Conservation (phyloP, 2,329 filamentous ascomycete genomes). For the Pestalotiopsis sp. region DNA sequence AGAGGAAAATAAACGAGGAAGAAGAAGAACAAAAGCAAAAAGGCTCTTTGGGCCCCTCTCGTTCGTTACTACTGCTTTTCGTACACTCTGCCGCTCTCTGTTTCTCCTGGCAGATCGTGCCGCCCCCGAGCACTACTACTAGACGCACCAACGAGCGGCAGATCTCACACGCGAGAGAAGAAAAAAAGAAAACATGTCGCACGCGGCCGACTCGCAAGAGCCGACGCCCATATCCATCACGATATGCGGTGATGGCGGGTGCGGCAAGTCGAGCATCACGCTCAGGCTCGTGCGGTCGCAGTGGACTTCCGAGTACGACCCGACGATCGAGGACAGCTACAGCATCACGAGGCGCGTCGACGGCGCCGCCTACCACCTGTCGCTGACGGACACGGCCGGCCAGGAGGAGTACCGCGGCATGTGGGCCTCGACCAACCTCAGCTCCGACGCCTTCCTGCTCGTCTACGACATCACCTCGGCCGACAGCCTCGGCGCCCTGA, state of each 20-base stretch:
- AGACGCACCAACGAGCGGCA: neutral
- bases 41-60: neutral
- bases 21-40: neutral
- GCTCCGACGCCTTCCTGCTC: conserved; percentile 80
- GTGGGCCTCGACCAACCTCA: conserved; percentile 79
- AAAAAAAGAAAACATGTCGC: conserved; percentile 13
- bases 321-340: conserved; percentile 84
- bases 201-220: conserved; percentile 30
- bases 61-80: neutral
- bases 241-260: conserved; percentile 84
- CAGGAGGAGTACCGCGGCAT: conserved; percentile 89
- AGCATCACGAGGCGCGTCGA: conserved; percentile 80
- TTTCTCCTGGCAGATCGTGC: neutral
- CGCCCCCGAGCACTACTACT: neutral
- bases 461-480: conserved; percentile 84
- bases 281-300: conserved; percentile 79
- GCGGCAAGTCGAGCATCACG: conserved; percentile 84
- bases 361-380: conserved; percentile 77
- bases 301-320: conserved; percentile 84
- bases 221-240: conserved; percentile 71
- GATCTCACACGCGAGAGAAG: conserved; percentile 4
- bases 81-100: neutral
- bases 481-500: conserved; percentile 69
- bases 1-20: neutral
- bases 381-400: conserved; percentile 82